Evolutionary conservation across 2,329 filamentous ascomycete species (phyloP), one percentile per base, ranked within the genome.

Genomic region (Myriosclerotinia scirpicola): DNA sequence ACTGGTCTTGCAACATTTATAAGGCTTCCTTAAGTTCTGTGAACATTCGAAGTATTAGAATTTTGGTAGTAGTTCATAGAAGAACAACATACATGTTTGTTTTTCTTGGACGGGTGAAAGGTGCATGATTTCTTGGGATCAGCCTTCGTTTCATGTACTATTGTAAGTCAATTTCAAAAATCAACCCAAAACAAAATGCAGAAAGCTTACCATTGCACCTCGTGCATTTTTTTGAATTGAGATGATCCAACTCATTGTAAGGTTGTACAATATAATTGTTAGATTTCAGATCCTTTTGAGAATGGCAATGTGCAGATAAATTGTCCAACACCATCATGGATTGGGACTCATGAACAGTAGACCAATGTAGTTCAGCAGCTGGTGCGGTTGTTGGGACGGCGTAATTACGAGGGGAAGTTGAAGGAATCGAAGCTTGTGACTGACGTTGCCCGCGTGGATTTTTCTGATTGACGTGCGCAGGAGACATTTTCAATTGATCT

Each of bases 131-230:
- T 50, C 30, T 36, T 52, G 30, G 34, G 12, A 15, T 34, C 6
- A 17, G 22, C 61, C 3, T 67, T 64, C 40, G 9, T 53, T 66
- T 66, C 26, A 26, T 26, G 64, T 59, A 40, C 20, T 9, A 55
- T 61, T 68, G 56, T 34, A 61, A 63, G 12, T 58, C 67, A 20
- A 54, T 40, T 40, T 59, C 20, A 52, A 54, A 26, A 26, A 15
- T 62, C 5, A 53, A 40, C 22, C 40, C 42, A 3, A 15, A 46
- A 46, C 20, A 46, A 17, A 15, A 46, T 46, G 11, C 20, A 52
- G n/a, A 54, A 55, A 67, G 26, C 69, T 65, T 66, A 68, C 69
- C 50, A 17, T 66, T 65, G 59, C 70, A 72, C 26, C 59, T 60
- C 30, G 58, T 67, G 42, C 68, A 72, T 66, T 71, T 69, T 15